Conservation (phyloP, 1,284 basidiomycete genomes). For the Ceratobasidium sp. region DNA sequence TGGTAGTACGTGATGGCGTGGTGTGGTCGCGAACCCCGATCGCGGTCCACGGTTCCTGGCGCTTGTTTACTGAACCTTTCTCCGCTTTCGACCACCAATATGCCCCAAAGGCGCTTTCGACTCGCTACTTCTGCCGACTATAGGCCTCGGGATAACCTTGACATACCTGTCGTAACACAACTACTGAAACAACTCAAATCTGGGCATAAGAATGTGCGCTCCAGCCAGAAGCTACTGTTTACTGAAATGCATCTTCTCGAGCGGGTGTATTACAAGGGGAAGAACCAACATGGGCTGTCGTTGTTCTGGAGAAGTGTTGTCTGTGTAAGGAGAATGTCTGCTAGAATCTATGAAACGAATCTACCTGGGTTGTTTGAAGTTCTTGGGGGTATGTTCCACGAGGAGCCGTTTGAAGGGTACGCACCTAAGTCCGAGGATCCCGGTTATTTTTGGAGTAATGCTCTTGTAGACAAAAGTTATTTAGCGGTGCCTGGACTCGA, state of each 20-base stretch:
- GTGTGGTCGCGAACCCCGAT: not conserved
- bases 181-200: slow-evolving; percentile 66
- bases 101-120: slow-evolving; percentile 23
- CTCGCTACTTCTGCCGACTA: slow-evolving; percentile 32
- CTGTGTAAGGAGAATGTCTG: slow-evolving; percentile 65
- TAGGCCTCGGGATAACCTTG: slow-evolving; percentile 16
- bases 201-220: slow-evolving; percentile 59
- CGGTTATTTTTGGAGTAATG: not conserved
- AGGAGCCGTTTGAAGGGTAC: slow-evolving; percentile 57
- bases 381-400: slow-evolving; percentile 64
- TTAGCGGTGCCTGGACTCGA: slow-evolving; percentile 45
- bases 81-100: not conserved
- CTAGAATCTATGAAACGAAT: slow-evolving; percentile 56
- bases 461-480: slow-evolving; percentile 43
- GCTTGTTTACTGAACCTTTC: slow-evolving; percentile 15
- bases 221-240: slow-evolving; percentile 54
- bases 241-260: slow-evolving; percentile 68
- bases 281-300: slow-evolving; percentile 74
- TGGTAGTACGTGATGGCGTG: slow-evolving; percentile 6
- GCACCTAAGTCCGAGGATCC: slow-evolving; percentile 42
- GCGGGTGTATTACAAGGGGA: slow-evolving; percentile 75
- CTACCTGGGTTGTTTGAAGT: slow-evolving; percentile 56
- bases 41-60: slow-evolving; percentile 28
- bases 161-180: slow-evolving; percentile 17
- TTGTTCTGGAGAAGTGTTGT: slow-evolving; percentile 70